Percentiles rank a stretch among this genome's conserved stretches.
Evolutionary conservation across 768 basidiomycete species (phyloP).

Genomic region (Serpula lacrymans): DNA sequence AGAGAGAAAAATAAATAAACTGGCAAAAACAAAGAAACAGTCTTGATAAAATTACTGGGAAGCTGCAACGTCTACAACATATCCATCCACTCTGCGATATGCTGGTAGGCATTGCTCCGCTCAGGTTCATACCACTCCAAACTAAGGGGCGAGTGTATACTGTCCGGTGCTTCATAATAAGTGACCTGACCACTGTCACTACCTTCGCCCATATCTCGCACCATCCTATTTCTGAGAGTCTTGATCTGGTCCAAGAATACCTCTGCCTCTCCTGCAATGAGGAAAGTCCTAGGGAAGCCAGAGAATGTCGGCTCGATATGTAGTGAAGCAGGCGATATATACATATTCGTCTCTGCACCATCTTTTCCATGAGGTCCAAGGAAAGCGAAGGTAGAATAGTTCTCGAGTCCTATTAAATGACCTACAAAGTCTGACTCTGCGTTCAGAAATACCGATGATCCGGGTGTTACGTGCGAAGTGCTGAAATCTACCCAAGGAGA

Average conservation of each 20-base stretch:
- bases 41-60: no score
- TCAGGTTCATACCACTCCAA: slow-evolving; percentile 54
- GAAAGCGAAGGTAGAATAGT: slow-evolving; percentile 38
- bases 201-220: slow-evolving; percentile 29
- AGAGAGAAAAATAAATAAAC: no score
- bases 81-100: slow-evolving; percentile 46
- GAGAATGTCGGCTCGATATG: slow-evolving; percentile 31
- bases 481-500: slow-evolving; percentile 17
- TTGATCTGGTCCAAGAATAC: slow-evolving; percentile 34
- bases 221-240: slow-evolving; percentile 19
- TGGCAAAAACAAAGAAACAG: no score
- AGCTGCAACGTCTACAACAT: no score
- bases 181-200: slow-evolving; percentile 15
- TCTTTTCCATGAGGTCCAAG: slow-evolving; percentile 41
- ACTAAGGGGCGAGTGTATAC: slow-evolving; percentile 30
- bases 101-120: slow-evolving; percentile 41
- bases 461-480: slow-evolving; percentile 7
- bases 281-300: slow-evolving; percentile 33
- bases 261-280: slow-evolving; percentile 29
- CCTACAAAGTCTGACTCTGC: slow-evolving; percentile 20
- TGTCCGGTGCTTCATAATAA: slow-evolving; percentile 27
- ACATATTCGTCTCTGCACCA: slow-evolving; percentile 44
- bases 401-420: slow-evolving; percentile 16
- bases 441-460: slow-evolving; percentile 9
- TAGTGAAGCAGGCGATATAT: slow-evolving; percentile 53